These are phyloP conservation scores for Porphyrellus cyaneotinctus DNA, from an alignment of 768 basidiomycete species.

Conservation along the genomic window DNA sequence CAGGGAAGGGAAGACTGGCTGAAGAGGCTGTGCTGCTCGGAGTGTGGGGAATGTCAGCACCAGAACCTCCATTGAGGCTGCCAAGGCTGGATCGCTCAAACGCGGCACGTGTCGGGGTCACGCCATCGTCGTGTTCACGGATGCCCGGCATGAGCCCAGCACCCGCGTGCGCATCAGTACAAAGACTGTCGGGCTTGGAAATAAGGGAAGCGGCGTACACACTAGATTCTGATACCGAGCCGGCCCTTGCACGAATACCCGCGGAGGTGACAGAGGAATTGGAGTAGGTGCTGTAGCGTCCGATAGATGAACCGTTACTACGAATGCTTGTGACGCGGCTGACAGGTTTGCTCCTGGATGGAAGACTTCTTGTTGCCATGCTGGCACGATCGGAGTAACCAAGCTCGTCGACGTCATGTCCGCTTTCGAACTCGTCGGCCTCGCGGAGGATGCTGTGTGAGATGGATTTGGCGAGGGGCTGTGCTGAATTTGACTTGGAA, in stretches of 20 bases:
- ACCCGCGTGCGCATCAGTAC: neutral
- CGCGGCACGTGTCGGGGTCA: slow-evolving; percentile 28
- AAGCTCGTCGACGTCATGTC: slow-evolving; percentile 21
- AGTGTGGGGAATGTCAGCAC: slow-evolving; percentile 21
- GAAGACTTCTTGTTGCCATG: slow-evolving; percentile 19
- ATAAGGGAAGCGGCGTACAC: slow-evolving; percentile 11
- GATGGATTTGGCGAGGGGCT: slow-evolving; percentile 25
- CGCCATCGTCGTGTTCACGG: slow-evolving; percentile 28
- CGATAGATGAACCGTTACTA: slow-evolving; percentile 22
- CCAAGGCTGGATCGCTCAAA: slow-evolving; percentile 26
- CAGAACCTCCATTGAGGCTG: slow-evolving; percentile 19
- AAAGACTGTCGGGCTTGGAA: slow-evolving; percentile 11
- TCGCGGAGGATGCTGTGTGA: slow-evolving; percentile 32
- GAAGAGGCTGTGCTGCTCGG: slow-evolving; percentile 33
- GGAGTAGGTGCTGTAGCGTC: slow-evolving; percentile 23
- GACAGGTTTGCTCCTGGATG: slow-evolving; percentile 18
- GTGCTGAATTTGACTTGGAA: slow-evolving; percentile 10
- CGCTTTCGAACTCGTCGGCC: slow-evolving; percentile 20
- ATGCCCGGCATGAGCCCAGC: slow-evolving; percentile 26
- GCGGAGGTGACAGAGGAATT: slow-evolving; percentile 10
- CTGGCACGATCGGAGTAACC: slow-evolving; percentile 15
- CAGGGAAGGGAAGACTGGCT: slow-evolving; percentile 28
- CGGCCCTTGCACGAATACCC: slow-evolving; percentile 7
- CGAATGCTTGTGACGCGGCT: slow-evolving; percentile 21
- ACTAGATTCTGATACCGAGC: slow-evolving; percentile 21